Percentiles rank a stretch among this genome's conserved stretches.
Evolutionary conservation across 768 basidiomycete species (phyloP).

Genomic region (Naganishia vishniacii): DNA sequence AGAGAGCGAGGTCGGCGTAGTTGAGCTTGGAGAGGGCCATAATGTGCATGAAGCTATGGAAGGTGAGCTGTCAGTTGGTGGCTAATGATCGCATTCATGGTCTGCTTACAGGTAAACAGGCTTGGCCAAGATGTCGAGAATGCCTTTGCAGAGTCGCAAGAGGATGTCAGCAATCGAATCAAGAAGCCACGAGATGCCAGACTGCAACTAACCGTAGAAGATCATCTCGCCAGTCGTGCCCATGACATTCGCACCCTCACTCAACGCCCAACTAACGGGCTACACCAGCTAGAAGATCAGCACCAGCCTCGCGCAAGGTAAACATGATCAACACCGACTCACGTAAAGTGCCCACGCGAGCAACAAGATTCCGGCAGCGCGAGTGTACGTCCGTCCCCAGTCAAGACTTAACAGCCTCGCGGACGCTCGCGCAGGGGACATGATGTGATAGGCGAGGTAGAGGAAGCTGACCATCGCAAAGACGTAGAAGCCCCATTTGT

Average conservation of each 20-base stretch:
- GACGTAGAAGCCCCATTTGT: slow-evolving; percentile 55
- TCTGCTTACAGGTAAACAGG: slow-evolving; percentile 40
- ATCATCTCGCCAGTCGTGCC: slow-evolving; percentile 14
- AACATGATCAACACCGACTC: background rate
- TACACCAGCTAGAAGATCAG: background rate
- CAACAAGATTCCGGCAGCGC: slow-evolving; percentile 52
- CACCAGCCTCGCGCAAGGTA: background rate
- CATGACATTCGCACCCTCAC: slow-evolving; percentile 16
- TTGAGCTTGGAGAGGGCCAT: slow-evolving; percentile 42
- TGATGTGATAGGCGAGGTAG: slow-evolving; percentile 53
- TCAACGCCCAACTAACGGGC: slow-evolving; percentile 16
- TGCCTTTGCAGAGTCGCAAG: slow-evolving; percentile 51
- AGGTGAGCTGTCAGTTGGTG: background rate
- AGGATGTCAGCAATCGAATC: too few relatives aligned
- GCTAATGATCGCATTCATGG: background rate
- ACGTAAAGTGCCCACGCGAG: slow-evolving; percentile 57
- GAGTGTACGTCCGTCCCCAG: slow-evolving; percentile 40
- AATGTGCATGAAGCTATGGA: slow-evolving; percentile 40
- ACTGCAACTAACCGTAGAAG: slow-evolving; percentile 27
- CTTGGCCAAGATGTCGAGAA: slow-evolving; percentile 50
- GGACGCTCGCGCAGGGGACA: slow-evolving; percentile 34
- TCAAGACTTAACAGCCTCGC: slow-evolving; percentile 41
- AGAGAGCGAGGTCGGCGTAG: slow-evolving; percentile 41
- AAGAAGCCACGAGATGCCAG: too few relatives aligned
- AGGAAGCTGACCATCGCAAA: slow-evolving; percentile 54